Evolutionary conservation across 2,329 filamentous ascomycete species (phyloP), one percentile per base, ranked within the genome.

Genomic region (Diaporthe vaccinii): DNA sequence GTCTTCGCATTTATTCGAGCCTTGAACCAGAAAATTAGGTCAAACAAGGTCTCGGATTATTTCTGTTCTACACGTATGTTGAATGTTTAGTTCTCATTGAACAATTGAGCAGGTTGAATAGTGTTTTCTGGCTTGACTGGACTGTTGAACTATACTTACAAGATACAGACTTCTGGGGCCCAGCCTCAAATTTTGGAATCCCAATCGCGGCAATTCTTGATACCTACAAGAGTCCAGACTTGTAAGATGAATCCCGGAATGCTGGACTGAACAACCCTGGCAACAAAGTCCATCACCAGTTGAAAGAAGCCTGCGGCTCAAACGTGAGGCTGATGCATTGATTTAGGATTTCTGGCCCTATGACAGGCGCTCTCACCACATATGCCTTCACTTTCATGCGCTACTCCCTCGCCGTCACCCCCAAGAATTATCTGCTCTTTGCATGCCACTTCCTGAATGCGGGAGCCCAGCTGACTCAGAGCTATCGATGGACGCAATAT

Each of bases 171-270:
- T 97, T 97, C 87, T 97, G 94, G 94, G 94, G 94, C 72, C 94
- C 94, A 71, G 94, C 90, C 76, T 96, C 94, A 80, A 97, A 96
- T 88, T 97, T 97, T 82, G 94, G 94, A 84, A 96, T 96, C 80
- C 94, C 94, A 70, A 83, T 96, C 78, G 94, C 94, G 39, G 94
- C 94, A 65, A 92, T 96, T 74, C 90, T 95, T 86, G 94, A 97
- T 82, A 94, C 93, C 57, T 92, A 94, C 82, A 97, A 97, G 87
- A 94, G 94, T 81, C 93, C 94, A 79, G 94, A 96, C 78, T 89
- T 96, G 94, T 96, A 89, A 82, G 92, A 28, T 22, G 10, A 14
- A 46, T 20, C 4, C 28, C 51, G 51, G 2, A 15, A 44, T 20
- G 20, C 25, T 8, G 20, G 10, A n/a, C 12, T 1, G 46, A 28